Evolutionary conservation across 1,284 basidiomycete species (phyloP), one percentile per base, ranked within the genome.

Genomic region (Psilocybe mexicana): DNA sequence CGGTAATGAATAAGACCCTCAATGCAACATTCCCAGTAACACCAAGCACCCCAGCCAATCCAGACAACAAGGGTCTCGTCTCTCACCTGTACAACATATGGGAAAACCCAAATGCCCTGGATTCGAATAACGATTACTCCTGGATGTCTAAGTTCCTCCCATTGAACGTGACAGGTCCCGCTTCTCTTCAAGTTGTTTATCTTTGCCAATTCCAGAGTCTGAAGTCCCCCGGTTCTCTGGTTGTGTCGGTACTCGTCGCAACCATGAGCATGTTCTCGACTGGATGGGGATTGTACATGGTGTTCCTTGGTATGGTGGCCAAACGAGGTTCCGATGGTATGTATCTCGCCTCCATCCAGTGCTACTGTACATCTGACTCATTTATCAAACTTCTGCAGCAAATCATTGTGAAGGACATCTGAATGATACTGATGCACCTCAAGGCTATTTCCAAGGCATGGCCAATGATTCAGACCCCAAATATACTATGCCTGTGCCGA

Each of bases 241-340:
- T 69, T 26, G 60, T 69, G 28, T 60, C 68, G 2, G 64, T 68
- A 0, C 55, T 70, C 10, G 66, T 69, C 6, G 68, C 68, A 6
- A 65, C 63, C 23, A 52, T 67, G 28, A 66, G 63, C 47, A 70
- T 69, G 66, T 69, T 68, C 45, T 57, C 61, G 7, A 52, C 49
- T 10, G 65, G 56, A 7, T 70, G 68, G 66, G 66, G 54, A 1
- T 12, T 62, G 1, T 68, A 62, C 36, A 56, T 67, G 60, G 23
- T 54, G 12, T 11, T 66, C 2, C 57, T 64, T 6, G 57, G 53
- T 25, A 33, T 14, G 11, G 43, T 65, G 2, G 63, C 61, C 1
- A 64, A 65, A 44, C 36, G 44, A 8, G 30, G 38, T 54, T 51
- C 44, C 8, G 44, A 52, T 12, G 45, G 56, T 48, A 24, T 42